Base-by-base conservation (phyloP, 2,329 filamentous ascomycete species). In the Beauveria scarabaeidicola region DNA sequence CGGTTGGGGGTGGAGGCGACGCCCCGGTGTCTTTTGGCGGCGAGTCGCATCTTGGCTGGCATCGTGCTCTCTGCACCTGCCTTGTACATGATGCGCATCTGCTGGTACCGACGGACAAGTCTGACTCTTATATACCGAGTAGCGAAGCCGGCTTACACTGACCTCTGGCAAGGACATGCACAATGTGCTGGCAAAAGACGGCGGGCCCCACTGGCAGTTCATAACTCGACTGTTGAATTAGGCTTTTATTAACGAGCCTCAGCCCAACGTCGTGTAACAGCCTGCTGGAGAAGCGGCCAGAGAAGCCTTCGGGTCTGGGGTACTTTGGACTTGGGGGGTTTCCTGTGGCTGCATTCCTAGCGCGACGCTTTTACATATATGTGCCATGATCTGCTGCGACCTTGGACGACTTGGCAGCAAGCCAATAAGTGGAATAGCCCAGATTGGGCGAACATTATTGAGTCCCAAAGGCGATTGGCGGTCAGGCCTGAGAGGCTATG, bases 91-190 rank as follows among this genome's bases (percentile, higher is more conserved):
- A 46, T 38, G 48, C 50, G 44, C 32, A 48, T 29, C 47, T 38
- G 19, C 38, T 48, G 11, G 15, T 27, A 52, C 41, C 5, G 48
- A 59, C 19, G 48, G 48, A 47, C 47, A 8, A 2, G 47, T 27
- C 29, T 32, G 36, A 52, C 48, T 48, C 57, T 58, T 58, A 43
- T 58, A 58, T 44, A n/a, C n/a, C n/a, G n/a, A n/a, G n/a, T n/a
- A 58, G 21, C 44, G 13, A 25, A 27, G 7, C 27, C 27, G 48
- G 40, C 57, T 29, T 46, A 43, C 19, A 29, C 44, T 41, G 41
- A 47, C 11, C 25, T 36, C 15, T 11, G 9, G 9, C 21, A 58
- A 13, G 15, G 43, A 19, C 23, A 29, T 58, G 56, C 56, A 58
- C 47, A 23, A 58, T 58, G 56, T 46, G 56, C 56, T 58, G 56